phyloP scores from a whole-genome alignment of 805 yeast species.

The Candida odintsovae region DNA sequence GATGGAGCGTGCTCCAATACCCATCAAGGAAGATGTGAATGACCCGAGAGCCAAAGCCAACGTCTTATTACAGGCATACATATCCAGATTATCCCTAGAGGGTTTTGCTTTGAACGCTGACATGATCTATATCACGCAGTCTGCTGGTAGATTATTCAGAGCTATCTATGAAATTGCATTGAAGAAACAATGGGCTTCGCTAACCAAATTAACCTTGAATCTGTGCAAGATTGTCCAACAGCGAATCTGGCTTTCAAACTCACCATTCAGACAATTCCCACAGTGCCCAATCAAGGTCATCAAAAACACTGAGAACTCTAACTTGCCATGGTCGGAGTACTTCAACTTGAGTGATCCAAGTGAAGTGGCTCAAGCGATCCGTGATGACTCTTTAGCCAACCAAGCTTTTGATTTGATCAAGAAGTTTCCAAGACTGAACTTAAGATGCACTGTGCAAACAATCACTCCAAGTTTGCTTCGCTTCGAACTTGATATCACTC shows the following conservation, averaged over 20 bases:
- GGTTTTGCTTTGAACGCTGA: constrained; percentile 92
- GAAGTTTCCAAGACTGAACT: constrained; percentile 64
- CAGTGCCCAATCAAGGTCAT: constrained; percentile 68
- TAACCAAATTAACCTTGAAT: constrained; percentile 52
- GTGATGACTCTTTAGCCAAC: constrained; percentile 63
- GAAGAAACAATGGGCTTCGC: constrained; percentile 62
- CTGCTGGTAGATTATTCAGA: constrained; percentile 82
- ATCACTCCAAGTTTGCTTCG: constrained; percentile 62
- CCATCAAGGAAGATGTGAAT: constrained; percentile 64
- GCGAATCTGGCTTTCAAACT: constrained; percentile 77
- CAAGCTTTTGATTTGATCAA: constrained; percentile 51
- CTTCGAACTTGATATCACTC: constrained; percentile 59
- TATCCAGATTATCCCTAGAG: constrained; percentile 68
- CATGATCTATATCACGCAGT: constrained; percentile 88
- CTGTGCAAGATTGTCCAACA: constrained; percentile 76
- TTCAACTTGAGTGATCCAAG: constrained; percentile 57
- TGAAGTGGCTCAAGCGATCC: constrained; percentile 79
- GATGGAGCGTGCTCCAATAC: constrained; percentile 75
- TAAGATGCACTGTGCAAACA: constrained; percentile 68
- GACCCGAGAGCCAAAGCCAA: constrained; percentile 77
- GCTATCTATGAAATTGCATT: constrained; percentile 79
- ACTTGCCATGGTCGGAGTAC: constrained; percentile 78
- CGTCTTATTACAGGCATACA: constrained; percentile 76
- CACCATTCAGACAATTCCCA: constrained; percentile 82
- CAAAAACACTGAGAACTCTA: constrained; percentile 69